phyloP scores from a whole-genome alignment of 352 stramenopile species.

The Aphanomyces cochlioides region DNA sequence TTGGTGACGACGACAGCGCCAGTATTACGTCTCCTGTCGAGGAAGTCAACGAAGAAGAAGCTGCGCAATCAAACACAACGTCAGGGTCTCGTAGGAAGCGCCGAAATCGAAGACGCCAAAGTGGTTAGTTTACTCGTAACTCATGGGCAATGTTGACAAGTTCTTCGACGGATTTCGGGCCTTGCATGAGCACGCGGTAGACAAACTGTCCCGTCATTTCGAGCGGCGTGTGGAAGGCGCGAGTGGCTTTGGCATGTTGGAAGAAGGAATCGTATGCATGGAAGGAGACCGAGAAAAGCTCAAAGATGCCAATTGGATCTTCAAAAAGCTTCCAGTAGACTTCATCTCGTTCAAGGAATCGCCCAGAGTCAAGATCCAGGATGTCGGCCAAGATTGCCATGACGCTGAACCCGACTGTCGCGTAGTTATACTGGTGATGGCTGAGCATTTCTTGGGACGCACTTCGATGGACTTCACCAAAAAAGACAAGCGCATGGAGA shows the following conservation, averaged over 20 bases:
- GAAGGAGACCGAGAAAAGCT: conserved; percentile 74
- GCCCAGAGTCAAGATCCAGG: conserved; percentile 68
- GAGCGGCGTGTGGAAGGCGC: conserved; percentile 60
- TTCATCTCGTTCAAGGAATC: conserved; percentile 64
- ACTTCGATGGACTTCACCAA: conserved; percentile 66
- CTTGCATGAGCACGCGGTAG: conserved; percentile 64
- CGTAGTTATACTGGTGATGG: conserved; percentile 48
- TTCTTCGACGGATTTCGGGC: conserved; percentile 51
- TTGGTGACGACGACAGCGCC: neutral
- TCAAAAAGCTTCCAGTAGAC: conserved; percentile 85
- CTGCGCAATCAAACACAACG: neutral
- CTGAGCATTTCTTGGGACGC: conserved; percentile 32
- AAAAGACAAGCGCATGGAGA: conserved; percentile 79
- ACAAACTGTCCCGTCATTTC: conserved; percentile 65
- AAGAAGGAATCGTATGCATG: conserved; percentile 68
- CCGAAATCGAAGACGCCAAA: neutral
- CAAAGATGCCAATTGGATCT: conserved; percentile 76
- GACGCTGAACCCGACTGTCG: conserved; percentile 49
- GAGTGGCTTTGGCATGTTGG: conserved; percentile 46
- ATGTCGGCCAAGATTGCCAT: conserved; percentile 59
- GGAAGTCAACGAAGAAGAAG: neutral
- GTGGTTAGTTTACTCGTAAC: neutral
- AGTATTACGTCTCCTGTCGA: neutral
- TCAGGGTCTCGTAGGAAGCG: neutral
- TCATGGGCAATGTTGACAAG: conserved; percentile 62